Conservation (phyloP, 345 rosid species). For the Pelargonium nanum region DNA sequence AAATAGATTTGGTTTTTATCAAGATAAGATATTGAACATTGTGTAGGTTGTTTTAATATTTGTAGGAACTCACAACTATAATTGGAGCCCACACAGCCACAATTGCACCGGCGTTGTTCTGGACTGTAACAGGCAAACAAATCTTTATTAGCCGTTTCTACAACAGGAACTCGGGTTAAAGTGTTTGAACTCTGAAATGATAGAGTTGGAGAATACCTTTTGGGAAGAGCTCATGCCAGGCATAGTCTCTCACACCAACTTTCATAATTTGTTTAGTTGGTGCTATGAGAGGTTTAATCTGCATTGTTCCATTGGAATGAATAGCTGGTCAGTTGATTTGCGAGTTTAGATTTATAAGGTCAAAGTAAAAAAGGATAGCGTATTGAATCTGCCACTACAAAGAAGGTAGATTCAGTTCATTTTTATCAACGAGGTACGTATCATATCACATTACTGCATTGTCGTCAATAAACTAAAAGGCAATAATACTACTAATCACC, state of each 20-base stretch:
- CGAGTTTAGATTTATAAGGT: not conserved
- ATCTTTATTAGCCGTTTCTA: slow-evolving; percentile 9
- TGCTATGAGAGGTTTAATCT: slow-evolving; percentile 82
- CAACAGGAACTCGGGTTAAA: not conserved
- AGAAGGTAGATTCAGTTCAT: not conserved
- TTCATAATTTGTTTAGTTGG: slow-evolving; percentile 73
- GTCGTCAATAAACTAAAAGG: not conserved
- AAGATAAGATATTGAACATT: not conserved
- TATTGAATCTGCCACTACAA: no score
- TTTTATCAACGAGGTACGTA: not conserved
- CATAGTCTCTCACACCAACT: slow-evolving; percentile 57
- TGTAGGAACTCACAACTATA: slow-evolving; percentile 56
- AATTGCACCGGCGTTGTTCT: slow-evolving; percentile 82
- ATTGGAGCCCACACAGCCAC: slow-evolving; percentile 94
- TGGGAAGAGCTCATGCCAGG: slow-evolving; percentile 87
- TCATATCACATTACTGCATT: no score
- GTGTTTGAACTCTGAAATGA: slow-evolving; percentile 5
- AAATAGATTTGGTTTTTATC: not conserved
- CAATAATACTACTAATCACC: slow-evolving; percentile 30
- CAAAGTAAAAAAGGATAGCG: no score
- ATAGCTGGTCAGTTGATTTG: not conserved
- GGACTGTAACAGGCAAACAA: slow-evolving; percentile 37
- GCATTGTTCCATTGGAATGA: slow-evolving; percentile 18
- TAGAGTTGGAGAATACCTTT: slow-evolving; percentile 34
- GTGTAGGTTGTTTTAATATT: not conserved